Percentiles rank a stretch among this genome's conserved stretches.
phyloP scores from a whole-genome alignment of 2,329 filamentous ascomycete species.

The Sphaerulina populicola region DNA sequence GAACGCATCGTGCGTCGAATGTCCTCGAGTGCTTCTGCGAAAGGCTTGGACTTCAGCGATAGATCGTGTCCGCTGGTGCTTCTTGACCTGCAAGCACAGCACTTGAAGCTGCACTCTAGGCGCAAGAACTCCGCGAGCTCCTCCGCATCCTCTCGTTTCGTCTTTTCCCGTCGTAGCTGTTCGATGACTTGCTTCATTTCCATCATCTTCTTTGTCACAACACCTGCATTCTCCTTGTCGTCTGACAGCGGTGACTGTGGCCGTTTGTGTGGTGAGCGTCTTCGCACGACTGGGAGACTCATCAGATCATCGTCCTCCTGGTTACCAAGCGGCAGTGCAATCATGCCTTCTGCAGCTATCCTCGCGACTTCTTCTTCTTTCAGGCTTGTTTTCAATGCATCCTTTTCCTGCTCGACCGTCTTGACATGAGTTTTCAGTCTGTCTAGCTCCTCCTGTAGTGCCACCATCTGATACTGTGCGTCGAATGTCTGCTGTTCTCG shows the following conservation, averaged over 20 bases:
- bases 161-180: conserved; percentile 47
- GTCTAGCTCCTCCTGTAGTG: conserved; percentile 58
- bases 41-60: conserved; percentile 5
- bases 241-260: conserved; percentile 42
- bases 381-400: conserved; percentile 62
- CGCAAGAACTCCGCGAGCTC: conserved; percentile 70
- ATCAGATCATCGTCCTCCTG: conserved; percentile 51
- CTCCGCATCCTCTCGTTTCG: conserved; percentile 57
- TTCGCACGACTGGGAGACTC: conserved; percentile 43
- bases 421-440: conserved; percentile 55
- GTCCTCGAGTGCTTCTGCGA: conserved; percentile 17
- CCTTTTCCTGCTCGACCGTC: conserved; percentile 63
- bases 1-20: conserved; percentile 21
- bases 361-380: conserved; percentile 65
- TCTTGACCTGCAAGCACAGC: conserved; percentile 51
- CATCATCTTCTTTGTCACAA: conserved; percentile 39
- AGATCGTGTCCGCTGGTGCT: conserved; percentile 12
- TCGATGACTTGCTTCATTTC: conserved; percentile 44
- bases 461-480: conserved; percentile 57
- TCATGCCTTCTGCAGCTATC: conserved; percentile 62
- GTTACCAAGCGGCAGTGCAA: conserved; percentile 52
- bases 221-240: conserved; percentile 40
- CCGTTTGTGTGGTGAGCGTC: conserved; percentile 31
- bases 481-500: conserved; percentile 63
- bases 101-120: conserved; percentile 61